Percentiles rank a stretch among this genome's conserved stretches.
Conservation (phyloP, 257 asterid species). For the Solanum piurae region DNA sequence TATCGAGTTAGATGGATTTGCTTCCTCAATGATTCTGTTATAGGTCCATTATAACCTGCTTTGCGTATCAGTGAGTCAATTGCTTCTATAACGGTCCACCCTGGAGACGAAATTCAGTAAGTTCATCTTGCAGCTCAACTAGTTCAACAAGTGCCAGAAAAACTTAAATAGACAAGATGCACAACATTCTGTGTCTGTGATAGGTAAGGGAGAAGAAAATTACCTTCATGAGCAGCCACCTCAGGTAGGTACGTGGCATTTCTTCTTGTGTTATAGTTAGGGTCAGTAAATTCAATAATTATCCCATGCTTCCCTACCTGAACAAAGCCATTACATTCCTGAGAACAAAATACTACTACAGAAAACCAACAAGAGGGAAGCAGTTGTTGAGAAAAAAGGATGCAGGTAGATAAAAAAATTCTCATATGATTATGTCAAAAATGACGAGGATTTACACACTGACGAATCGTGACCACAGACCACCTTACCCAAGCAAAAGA, state of each 20-base stretch:
- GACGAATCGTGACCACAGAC: neutral
- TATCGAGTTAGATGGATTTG: constrained; percentile 61
- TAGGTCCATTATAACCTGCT: constrained; percentile 65
- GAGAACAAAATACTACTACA: neutral
- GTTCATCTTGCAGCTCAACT: neutral
- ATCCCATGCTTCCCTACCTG: constrained; percentile 96
- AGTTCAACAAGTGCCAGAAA: neutral
- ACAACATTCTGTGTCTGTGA: neutral
- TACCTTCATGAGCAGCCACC: constrained; percentile 97
- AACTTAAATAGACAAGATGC: neutral
- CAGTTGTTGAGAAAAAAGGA: neutral
- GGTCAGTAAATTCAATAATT: constrained; percentile 88
- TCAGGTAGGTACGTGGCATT: constrained; percentile 98
- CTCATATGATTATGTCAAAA: neutral
- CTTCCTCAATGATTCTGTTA: constrained; percentile 45
- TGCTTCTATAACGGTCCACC: constrained; percentile 72
- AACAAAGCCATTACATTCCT: neutral
- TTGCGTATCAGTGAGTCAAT: constrained; percentile 77
- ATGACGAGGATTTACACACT: neutral
- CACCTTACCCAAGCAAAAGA: neutral
- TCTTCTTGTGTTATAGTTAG: constrained; percentile 47
- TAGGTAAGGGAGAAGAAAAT: neutral
- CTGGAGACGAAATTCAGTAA: constrained; percentile 16
- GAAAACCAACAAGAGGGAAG: neutral
- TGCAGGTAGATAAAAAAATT: neutral